Percentiles rank a stretch among this genome's conserved stretches.
These are phyloP conservation scores for Termitomyces sp. DNA, from an alignment of 768 basidiomycete genomes.

Conservation along the genomic window DNA sequence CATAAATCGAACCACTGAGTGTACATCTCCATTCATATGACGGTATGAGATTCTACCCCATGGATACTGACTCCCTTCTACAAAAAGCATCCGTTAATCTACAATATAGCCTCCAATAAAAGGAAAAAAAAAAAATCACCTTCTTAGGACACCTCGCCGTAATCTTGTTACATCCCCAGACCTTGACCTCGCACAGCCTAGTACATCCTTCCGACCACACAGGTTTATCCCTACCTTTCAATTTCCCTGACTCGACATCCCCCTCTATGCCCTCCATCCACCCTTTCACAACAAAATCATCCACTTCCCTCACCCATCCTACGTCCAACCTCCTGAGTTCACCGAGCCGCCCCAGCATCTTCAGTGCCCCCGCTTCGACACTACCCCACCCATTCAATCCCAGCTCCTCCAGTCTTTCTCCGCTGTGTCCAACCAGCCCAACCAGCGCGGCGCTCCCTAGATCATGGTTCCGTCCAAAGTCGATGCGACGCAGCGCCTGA, in stretches of 20 bases:
- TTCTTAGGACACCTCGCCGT: constrained; percentile 32
- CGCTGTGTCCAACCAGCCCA: constrained; percentile 67
- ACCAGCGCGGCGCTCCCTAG: constrained; percentile 49
- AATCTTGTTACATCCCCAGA: constrained; percentile 51
- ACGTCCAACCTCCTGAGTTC: constrained; percentile 62
- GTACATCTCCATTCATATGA: not conserved
- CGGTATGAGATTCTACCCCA: constrained; percentile 26
- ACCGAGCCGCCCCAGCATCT: constrained; percentile 25
- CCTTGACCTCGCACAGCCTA: constrained; percentile 38
- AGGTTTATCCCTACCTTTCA: constrained; percentile 16
- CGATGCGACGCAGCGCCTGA: constrained; percentile 43
- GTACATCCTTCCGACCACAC: constrained; percentile 24
- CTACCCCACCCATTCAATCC: constrained; percentile 77
- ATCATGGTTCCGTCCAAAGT: constrained; percentile 57
- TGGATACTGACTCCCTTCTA: constrained; percentile 24
- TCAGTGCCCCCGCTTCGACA: constrained; percentile 39
- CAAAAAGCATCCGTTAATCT: not conserved
- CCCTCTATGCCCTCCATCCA: constrained; percentile 40
- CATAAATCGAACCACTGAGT: not conserved
- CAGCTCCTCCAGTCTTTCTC: constrained; percentile 47
- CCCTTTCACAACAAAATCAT: constrained; percentile 76
- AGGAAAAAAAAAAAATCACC: constrained; percentile 21
- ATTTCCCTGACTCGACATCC: not conserved
- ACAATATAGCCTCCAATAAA: not conserved
- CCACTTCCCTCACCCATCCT: constrained; percentile 79